These are phyloP conservation scores for Microsporum audouinii DNA, from an alignment of 2,329 filamentous ascomycete species.

Conservation along the genomic window DNA sequence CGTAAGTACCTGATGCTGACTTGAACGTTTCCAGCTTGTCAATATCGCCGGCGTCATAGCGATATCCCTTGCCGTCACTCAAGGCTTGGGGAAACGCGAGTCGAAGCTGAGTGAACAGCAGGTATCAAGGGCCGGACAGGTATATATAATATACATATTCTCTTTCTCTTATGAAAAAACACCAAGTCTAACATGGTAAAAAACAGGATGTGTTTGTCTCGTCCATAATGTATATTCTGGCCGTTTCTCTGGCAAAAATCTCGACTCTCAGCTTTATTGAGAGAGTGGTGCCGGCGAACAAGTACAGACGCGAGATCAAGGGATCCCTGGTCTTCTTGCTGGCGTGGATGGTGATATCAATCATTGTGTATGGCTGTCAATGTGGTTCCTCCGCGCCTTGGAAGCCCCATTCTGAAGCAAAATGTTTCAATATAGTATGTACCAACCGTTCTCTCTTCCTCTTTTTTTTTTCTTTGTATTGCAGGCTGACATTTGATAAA, in stretches of 20 bases:
- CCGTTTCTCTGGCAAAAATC: background rate
- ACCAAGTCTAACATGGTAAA: background rate
- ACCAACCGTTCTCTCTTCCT: background rate
- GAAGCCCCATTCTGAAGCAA: background rate
- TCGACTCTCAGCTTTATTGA: background rate
- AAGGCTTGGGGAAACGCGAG: background rate
- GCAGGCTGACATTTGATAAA: background rate
- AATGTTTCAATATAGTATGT: background rate
- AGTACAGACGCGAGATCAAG: background rate
- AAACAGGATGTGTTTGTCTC: background rate
- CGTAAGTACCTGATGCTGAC: background rate
- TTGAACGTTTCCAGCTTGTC: background rate
- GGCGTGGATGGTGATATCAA: slow-evolving; percentile 11
- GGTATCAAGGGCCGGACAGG: background rate
- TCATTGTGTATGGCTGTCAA: slow-evolving; percentile 11
- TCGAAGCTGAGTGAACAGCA: background rate
- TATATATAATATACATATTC: background rate
- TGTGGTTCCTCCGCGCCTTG: slow-evolving; percentile 11
- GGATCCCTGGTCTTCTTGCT: slow-evolving; percentile 1
- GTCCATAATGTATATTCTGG: background rate
- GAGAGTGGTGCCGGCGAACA: background rate
- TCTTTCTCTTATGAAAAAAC: background rate
- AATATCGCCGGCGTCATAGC: slow-evolving; percentile 3
- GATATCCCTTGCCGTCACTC: background rate
- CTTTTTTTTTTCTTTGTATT: background rate